Evolutionary conservation across 2,329 filamentous ascomycete genomes (phyloP).

Genomic region (Didymella segeticola): DNA sequence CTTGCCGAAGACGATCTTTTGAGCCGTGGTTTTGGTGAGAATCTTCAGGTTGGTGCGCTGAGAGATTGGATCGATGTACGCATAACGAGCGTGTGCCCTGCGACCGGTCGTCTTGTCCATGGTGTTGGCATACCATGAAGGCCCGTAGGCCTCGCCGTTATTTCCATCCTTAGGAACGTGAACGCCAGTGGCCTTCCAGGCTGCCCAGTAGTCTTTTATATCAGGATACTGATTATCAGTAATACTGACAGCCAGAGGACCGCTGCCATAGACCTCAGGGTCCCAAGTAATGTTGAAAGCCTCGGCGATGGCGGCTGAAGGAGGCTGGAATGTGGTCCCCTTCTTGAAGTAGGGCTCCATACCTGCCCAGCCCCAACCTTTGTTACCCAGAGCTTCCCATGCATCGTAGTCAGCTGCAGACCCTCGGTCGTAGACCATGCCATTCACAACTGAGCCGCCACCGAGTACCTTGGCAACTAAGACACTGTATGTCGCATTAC

Average conservation of each 20-base stretch:
- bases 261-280: slow-evolving; percentile 27
- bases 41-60: slow-evolving; percentile 35
- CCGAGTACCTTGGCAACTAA: slow-evolving; percentile 37
- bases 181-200: slow-evolving; percentile 32
- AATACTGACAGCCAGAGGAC: slow-evolving; percentile 36
- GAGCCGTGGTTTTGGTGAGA: slow-evolving; percentile 28
- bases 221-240: slow-evolving; percentile 38
- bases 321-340: slow-evolving; percentile 36
- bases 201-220: slow-evolving; percentile 32
- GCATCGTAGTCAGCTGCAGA: slow-evolving; percentile 53
- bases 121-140: slow-evolving; percentile 35
- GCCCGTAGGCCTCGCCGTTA: slow-evolving; percentile 31
- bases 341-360: slow-evolving; percentile 43
- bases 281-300: slow-evolving; percentile 41
- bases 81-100: slow-evolving; percentile 35
- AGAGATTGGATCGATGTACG: slow-evolving; percentile 40
- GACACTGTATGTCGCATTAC: slow-evolving; percentile 30
- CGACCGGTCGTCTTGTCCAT: slow-evolving; percentile 37
- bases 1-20: slow-evolving; percentile 31
- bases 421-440: slow-evolving; percentile 48
- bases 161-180: slow-evolving; percentile 30
- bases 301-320: slow-evolving; percentile 24
- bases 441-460: slow-evolving; percentile 43
- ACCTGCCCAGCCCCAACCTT: slow-evolving; percentile 64
- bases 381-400: slow-evolving; percentile 66